phyloP scores from a whole-genome alignment of 441 rosid genomes.

The Arabidopsis lyrata region DNA sequence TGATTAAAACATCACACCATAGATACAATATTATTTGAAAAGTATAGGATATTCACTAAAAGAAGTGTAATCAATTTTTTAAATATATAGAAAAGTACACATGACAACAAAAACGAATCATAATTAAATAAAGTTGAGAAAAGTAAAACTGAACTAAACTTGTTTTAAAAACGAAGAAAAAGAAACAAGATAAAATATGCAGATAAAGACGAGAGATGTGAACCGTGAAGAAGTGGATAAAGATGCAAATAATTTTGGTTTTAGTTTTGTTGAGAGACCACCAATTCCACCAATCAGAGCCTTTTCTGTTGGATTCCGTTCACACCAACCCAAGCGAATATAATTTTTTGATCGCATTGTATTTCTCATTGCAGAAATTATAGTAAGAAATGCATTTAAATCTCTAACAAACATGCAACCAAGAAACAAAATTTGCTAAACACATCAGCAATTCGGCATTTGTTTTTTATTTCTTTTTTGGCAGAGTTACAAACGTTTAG shows the following conservation, averaged over 20 bases:
- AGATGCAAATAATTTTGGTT: constrained; percentile 54
- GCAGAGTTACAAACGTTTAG: too few relatives aligned
- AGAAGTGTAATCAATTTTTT: not conserved
- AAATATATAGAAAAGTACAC: not conserved
- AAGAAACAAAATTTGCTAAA: constrained; percentile 9
- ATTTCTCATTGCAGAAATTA: not conserved
- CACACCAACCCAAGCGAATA: constrained; percentile 49
- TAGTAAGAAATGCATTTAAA: not conserved
- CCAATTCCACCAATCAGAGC: constrained; percentile 66
- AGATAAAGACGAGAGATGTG: constrained; percentile 38
- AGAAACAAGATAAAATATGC: constrained; percentile 2
- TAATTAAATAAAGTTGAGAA: constrained; percentile 30
- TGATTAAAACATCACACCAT: not conserved
- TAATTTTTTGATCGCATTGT: constrained; percentile 16
- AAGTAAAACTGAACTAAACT: constrained; percentile 32
- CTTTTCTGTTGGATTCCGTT: constrained; percentile 57
- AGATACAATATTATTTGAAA: not conserved
- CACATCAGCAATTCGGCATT: constrained; percentile 6
- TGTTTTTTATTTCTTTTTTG: too few relatives aligned
- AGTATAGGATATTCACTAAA: not conserved
- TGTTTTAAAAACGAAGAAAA: constrained; percentile 7
- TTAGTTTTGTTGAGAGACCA: constrained; percentile 37
- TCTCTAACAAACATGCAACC: constrained; percentile 7
- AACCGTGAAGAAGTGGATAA: constrained; percentile 53
- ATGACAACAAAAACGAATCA: constrained; percentile 15